Evolutionary conservation across 768 basidiomycete species (phyloP), one percentile per base, ranked within the genome.

Genomic region (Neoboletus magnificus): DNA sequence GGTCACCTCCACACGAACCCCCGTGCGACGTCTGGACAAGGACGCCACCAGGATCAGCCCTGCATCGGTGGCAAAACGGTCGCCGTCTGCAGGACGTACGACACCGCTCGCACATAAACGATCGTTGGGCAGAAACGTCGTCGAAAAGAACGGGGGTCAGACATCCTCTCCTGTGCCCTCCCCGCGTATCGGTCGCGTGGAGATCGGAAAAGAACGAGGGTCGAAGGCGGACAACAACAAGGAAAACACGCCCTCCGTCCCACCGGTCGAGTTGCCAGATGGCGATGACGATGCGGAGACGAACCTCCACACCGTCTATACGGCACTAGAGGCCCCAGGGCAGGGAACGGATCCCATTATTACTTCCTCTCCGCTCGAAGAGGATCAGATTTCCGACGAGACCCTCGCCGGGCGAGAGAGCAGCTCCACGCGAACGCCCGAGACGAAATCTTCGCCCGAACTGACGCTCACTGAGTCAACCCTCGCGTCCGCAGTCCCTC

Each of bases 241-340:
- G 48, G 60, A 63, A 33, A 68, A 56, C 15, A 53, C 53, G 2
- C 66, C 50, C 4, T 48, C 46, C 0, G 35, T 55, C 18, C 44
- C 50, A 16, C 72, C 23, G 68, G 71, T 23, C 76, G 80, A 62
- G 8, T 27, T 57, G 22, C 23, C 64, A 73, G 54, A 75, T 64
- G 63, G 71, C 66, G 49, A 74, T 71, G 35, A 83, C 78, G 50
- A 72, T 73, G 72, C 49, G 58, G 66, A 47, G 61, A 66, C 61
- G 3, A 61, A 61, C 25, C 18, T 64, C 5, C 22, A 61, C 37
- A 63, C 59, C 5, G 66, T 61, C 10, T 66, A 40, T 48, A 68
- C 64, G 1, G 58, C 66, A 8, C 66, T 57, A 2, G 64, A 66
- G 50, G 15, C 15, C 2, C 42, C 37, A 4, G 64, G 57, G 5